phyloP scores from a whole-genome alignment of 805 yeast genomes.

The Monosporozyma aerobia region DNA sequence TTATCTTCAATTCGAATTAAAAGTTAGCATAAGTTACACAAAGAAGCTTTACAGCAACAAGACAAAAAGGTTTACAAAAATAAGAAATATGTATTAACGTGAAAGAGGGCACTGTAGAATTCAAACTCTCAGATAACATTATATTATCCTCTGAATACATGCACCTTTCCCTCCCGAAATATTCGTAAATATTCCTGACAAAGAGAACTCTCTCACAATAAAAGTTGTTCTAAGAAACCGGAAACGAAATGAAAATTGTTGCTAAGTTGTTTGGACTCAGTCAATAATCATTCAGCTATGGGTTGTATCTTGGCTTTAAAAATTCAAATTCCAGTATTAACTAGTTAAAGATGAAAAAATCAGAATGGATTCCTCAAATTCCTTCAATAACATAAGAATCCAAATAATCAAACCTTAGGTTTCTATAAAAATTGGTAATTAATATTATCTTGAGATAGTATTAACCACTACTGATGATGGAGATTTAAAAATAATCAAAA shows the following conservation, averaged over 20 bases:
- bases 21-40: neutral
- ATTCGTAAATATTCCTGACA: conserved; percentile 6
- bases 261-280: conserved; percentile 32
- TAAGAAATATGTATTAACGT: conserved; percentile 24
- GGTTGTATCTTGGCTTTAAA: conserved; percentile 27
- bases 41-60: neutral
- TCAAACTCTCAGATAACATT: conserved; percentile 28
- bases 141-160: conserved; percentile 28
- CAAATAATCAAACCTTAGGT: conserved; percentile 28
- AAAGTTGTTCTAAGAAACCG: conserved; percentile 34
- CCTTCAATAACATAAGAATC: conserved; percentile 15
- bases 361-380: conserved; percentile 4
- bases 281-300: conserved; percentile 33
- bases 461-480: conserved; percentile 36
- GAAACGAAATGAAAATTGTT: conserved; percentile 33
- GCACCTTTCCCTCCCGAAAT: conserved; percentile 13
- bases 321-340: conserved; percentile 30
- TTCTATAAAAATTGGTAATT: conserved; percentile 30
- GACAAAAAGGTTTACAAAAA: neutral
- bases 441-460: conserved; percentile 36
- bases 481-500: conserved; percentile 16
- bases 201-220: conserved; percentile 23
- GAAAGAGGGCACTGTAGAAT: conserved; percentile 29
- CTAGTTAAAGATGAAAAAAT: conserved; percentile 15
- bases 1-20: no score